Percentiles rank a stretch among this genome's conserved stretches.
These are phyloP conservation scores for Neofusicoccum kwambonambiense DNA, from an alignment of 2,329 filamentous ascomycete genomes.

Conservation along the genomic window DNA sequence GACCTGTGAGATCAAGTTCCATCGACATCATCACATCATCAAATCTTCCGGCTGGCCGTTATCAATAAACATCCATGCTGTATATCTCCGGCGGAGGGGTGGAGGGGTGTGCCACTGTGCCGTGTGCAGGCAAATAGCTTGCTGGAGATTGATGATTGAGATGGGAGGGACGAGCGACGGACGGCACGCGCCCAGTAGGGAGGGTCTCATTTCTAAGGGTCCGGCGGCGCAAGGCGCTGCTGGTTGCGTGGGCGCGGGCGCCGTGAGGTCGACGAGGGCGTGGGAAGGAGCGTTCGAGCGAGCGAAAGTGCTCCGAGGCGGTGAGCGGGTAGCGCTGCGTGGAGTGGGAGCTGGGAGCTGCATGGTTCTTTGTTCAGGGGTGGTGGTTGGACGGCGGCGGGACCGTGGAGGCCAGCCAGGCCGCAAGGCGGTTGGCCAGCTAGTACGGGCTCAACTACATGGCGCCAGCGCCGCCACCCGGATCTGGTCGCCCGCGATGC, in stretches of 20 bases:
- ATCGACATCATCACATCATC: neutral
- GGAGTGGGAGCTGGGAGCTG: neutral
- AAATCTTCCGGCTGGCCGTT: neutral
- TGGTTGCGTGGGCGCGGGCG: neutral
- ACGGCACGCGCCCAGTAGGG: neutral
- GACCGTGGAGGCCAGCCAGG: neutral
- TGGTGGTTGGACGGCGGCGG: conserved; percentile 5
- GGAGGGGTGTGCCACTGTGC: neutral
- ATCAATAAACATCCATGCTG: conserved; percentile 4
- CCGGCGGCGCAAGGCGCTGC: neutral
- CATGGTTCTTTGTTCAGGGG: neutral
- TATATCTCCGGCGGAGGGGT: conserved; percentile 1
- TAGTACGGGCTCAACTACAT: neutral
- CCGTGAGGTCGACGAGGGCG: neutral
- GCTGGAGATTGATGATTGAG: conserved; percentile 5
- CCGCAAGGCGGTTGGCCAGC: neutral
- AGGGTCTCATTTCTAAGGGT: neutral
- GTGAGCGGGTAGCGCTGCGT: neutral
- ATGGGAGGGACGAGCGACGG: neutral
- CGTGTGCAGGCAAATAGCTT: neutral
- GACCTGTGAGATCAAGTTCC: neutral
- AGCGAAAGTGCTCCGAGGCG: neutral
- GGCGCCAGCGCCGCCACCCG: neutral
- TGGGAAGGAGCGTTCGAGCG: neutral
- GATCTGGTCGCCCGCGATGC: neutral